Percentiles rank a stretch among this genome's conserved stretches.
phyloP scores from a whole-genome alignment of 352 stramenopile genomes.

The Phytopythium delawarense region DNA sequence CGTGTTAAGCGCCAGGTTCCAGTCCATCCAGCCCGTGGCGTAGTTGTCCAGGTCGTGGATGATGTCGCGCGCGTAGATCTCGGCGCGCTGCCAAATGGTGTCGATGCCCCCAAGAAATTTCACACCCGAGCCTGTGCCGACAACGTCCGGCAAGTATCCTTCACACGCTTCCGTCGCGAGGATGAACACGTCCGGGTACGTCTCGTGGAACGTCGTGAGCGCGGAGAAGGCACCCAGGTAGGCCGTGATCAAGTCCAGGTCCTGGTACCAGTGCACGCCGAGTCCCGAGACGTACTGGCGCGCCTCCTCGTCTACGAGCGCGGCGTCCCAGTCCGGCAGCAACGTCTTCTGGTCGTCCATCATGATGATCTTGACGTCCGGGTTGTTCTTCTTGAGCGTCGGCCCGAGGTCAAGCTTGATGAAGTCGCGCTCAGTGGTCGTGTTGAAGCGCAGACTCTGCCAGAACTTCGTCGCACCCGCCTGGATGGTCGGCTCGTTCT shows the following conservation, averaged over 20 bases:
- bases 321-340: constrained; percentile 37
- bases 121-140: constrained; percentile 45
- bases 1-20: constrained; percentile 83
- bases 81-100: constrained; percentile 56
- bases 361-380: constrained; percentile 79
- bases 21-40: constrained; percentile 82
- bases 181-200: constrained; percentile 73
- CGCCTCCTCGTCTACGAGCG: constrained; percentile 44
- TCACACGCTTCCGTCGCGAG: constrained; percentile 80
- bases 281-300: constrained; percentile 75
- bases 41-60: constrained; percentile 82
- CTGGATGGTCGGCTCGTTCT: constrained; percentile 78
- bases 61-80: constrained; percentile 85
- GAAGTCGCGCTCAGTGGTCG: constrained; percentile 48
- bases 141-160: constrained; percentile 45
- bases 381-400: constrained; percentile 39
- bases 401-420: constrained; percentile 79
- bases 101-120: constrained; percentile 37
- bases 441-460: constrained; percentile 50
- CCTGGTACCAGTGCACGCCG: constrained; percentile 87
- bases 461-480: constrained; percentile 31
- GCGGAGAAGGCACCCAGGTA: constrained; percentile 41
- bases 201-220: constrained; percentile 45
- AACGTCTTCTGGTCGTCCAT: constrained; percentile 83
- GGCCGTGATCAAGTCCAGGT: constrained; percentile 47